These are phyloP conservation scores for Postia placenta DNA, from an alignment of 768 basidiomycete species.

Conservation along the genomic window DNA sequence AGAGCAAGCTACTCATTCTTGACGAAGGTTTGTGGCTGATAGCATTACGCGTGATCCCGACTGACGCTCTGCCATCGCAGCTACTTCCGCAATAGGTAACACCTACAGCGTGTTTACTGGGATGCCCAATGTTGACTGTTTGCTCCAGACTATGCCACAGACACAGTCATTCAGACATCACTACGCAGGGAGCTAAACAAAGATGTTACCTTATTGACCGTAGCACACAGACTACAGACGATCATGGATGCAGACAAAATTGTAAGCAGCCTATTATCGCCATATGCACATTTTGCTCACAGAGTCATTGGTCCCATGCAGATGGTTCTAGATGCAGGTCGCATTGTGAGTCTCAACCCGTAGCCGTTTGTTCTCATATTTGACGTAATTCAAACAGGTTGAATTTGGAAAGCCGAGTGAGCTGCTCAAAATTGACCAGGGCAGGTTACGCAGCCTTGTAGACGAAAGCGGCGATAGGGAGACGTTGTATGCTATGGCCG, in stretches of 20 bases:
- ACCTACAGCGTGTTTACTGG: not conserved
- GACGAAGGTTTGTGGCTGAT: slow-evolving; percentile 38
- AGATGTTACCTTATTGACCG: slow-evolving; percentile 44
- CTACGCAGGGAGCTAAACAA: slow-evolving; percentile 38
- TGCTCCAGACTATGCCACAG: slow-evolving; percentile 43
- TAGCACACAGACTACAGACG: slow-evolving; percentile 12
- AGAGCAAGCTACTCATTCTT: slow-evolving; percentile 50
- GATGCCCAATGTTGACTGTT: not conserved
- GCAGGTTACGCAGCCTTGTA: slow-evolving; percentile 29
- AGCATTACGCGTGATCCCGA: not conserved
- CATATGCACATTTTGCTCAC: not conserved
- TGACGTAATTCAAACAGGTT: slow-evolving; percentile 13
- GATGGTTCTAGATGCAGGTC: slow-evolving; percentile 39
- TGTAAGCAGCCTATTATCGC: slow-evolving; percentile 19
- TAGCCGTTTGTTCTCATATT: not conserved
- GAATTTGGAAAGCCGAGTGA: slow-evolving; percentile 44
- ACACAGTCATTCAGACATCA: slow-evolving; percentile 46
- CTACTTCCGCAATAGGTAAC: slow-evolving; percentile 7
- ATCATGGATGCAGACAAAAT: slow-evolving; percentile 57
- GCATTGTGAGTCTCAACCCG: slow-evolving; percentile 24
- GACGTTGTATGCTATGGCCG: slow-evolving; percentile 25
- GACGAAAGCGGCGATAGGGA: slow-evolving; percentile 35
- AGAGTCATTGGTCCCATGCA: slow-evolving; percentile 5
- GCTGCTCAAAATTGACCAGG: slow-evolving; percentile 31
- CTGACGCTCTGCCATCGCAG: slow-evolving; percentile 10